Base-by-base conservation (phyloP, 2,329 filamentous ascomycete genomes). In the Polytolypa hystricis region DNA sequence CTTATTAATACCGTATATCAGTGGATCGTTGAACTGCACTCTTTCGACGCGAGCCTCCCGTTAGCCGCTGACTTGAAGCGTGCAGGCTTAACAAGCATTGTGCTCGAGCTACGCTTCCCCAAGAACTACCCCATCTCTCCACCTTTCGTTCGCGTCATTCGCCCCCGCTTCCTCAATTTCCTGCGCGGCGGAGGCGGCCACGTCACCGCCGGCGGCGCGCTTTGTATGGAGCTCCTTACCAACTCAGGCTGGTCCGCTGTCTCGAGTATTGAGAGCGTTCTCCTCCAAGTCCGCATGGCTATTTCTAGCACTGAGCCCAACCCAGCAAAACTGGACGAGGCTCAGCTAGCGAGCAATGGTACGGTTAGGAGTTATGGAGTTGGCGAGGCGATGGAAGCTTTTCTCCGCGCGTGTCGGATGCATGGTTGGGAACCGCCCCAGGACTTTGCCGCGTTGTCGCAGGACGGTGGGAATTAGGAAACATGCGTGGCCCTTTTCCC, bases 21-120 rank as follows among this genome's bases (percentile, higher is more conserved):
- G 51, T 93, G 86, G 86, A 85, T 93, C 40, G 77, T 93, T 4
- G 83, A 94, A 55, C 65, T 95, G 1, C 87, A 94, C 55, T 84
- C 79, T 29, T 93, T 94, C 50, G 79, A 85, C 16, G 45, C 62
- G 0, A 55, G 62, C 1, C 66, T 91, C 0, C 83, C 81, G 1
- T 65, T 95, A 1, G 78, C 81, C 0, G 53, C 71, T 36, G 86
- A 94, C 51, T 84, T 94, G 75, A 75, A 78, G 54, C 49, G 54
- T 2, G 66, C 64, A 1, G 67, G 66, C 0, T 47, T 81, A 39
- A 72, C 67, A 15, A 86, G 82, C 51, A 65, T 94, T 26, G 77
- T 93, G 0, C 59, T 93, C 8, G 87, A 94, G 58, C 64, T 94
- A 28, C 81, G 84, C 2, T 94, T 93, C 50, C 77, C 82, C 2